A percentile compares a stretch with the other conserved stretches of the same genome.
phyloP scores from a whole-genome alignment of 140 eudicot genomes.

The Senecio squalidus region DNA sequence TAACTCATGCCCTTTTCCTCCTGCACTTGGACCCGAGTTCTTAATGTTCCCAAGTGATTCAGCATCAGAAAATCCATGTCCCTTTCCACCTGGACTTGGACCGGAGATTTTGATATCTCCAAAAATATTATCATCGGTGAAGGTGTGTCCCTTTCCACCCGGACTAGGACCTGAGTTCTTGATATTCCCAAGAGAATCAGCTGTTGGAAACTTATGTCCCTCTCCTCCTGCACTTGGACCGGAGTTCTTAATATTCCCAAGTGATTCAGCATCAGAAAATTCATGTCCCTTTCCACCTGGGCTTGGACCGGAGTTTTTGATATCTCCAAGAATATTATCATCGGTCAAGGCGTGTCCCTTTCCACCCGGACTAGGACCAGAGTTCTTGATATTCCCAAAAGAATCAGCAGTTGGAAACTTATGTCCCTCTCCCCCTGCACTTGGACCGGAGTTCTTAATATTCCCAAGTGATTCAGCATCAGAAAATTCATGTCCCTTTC shows the following conservation, averaged over 20 bases:
- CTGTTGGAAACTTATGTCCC: conserved; percentile 17
- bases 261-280: background rate
- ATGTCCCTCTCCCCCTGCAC: conserved; percentile 1
- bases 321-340: background rate
- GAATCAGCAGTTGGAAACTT: background rate
- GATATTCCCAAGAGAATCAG: background rate
- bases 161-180: conserved; percentile 19
- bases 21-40: conserved; percentile 7
- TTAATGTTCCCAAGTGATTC: conserved; percentile 9
- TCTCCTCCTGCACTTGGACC: conserved; percentile 18
- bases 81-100: conserved; percentile 26
- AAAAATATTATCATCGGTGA: too few relatives aligned
- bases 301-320: conserved; percentile 14
- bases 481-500: conserved; percentile 13
- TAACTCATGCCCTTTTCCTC: conserved; percentile 5
- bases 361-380: conserved; percentile 16
- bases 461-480: background rate
- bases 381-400: background rate
- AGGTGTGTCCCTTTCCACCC: conserved; percentile 20
- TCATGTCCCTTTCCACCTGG: conserved; percentile 20
- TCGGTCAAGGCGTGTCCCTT: conserved; percentile 9
- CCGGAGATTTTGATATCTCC: conserved; percentile 18
- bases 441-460: conserved; percentile 12
- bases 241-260: conserved; percentile 11
- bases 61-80: conserved; percentile 12